Base-by-base conservation (phyloP, 768 basidiomycete species). In the Mycena alexandri region DNA sequence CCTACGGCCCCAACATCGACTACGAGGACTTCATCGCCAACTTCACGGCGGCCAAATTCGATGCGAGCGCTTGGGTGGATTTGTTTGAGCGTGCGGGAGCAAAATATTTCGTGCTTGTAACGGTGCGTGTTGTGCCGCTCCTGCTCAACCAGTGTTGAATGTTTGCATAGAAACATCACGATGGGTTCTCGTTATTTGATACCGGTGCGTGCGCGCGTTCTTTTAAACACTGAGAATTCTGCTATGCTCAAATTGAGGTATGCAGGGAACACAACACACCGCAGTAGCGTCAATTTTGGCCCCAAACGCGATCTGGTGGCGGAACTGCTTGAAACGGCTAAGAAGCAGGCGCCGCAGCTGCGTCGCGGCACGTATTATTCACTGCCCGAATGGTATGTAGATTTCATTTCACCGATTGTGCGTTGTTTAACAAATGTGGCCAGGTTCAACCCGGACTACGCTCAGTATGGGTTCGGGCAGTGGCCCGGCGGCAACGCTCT, bases 301-400 rank as follows among this genome's bases (percentile, higher is more conserved):
- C 87, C 88, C 0, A 77, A 85, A 65, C 82, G 85, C 12, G 85
- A 89, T 72, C 80, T 89, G 36, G 64, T 89, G n/a, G 74, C 77
- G 24, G 87, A 89, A 56, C 76, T 89, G 22, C 78, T 89, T 71
- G 75, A 79, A 17, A 81, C 84, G 2, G 85, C 88, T 9, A 85
- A 83, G 71, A 69, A 55, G 10, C 82, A 86, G 66, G 84, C 84
- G 58, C 87, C 87, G 1, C 58, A 83, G 41, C 72, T 89, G 24
- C 83, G 84, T n/a, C 80, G 84, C 22, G 88, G 88, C 16, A 87
- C 87, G 0, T 89, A 89, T 61, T 87, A 85, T 75, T 86, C 85
- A 5, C 77, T 89, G 44, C 86, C 87, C 0, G 87, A 88, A 70
- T 88, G 85, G 87, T 83, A 25, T 14, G 79, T 67, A 5, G 17